phyloP scores from a whole-genome alignment of 345 rosid genomes.

The Rhodamnia rubescens region DNA sequence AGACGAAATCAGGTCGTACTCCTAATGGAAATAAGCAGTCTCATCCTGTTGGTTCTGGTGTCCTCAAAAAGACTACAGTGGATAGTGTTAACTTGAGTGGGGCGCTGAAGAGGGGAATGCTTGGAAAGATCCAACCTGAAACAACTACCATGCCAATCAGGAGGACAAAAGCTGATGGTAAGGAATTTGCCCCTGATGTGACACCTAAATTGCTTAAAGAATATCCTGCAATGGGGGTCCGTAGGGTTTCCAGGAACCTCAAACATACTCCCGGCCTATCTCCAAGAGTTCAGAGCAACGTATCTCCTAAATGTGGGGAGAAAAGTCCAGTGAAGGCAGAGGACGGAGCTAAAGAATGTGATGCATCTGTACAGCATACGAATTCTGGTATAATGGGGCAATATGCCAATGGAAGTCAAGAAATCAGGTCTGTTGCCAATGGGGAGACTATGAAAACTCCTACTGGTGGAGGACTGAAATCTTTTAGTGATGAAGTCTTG shows the following conservation, averaged over 20 bases:
- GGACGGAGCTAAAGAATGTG: neutral
- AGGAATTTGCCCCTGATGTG: conserved; percentile 6
- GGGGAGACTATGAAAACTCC: neutral
- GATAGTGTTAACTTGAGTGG: conserved; percentile 20
- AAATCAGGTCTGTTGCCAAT: neutral
- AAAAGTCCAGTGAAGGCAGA: conserved; percentile 8
- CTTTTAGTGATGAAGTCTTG: neutral
- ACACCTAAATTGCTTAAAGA: conserved; percentile 21
- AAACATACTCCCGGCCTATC: conserved; percentile 23
- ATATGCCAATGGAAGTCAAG: neutral
- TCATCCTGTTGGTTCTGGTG: conserved; percentile 16
- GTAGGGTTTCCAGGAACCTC: conserved; percentile 23
- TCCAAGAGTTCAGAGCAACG: conserved; percentile 25
- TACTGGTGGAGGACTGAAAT: neutral
- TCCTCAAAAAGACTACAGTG: conserved; percentile 21
- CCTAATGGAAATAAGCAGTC: conserved; percentile 32
- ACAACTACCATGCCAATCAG: conserved; percentile 10
- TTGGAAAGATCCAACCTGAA: conserved; percentile 19
- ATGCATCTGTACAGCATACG: neutral
- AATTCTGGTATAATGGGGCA: neutral
- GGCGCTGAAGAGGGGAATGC: neutral
- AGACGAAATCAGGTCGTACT: conserved; percentile 48
- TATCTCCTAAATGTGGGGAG: conserved; percentile 22
- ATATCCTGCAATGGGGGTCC: conserved; percentile 24
- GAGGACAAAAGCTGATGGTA: conserved; percentile 17